phyloP scores from a whole-genome alignment of 75 land plant genomes.

The Cupressus sempervirens region DNA sequence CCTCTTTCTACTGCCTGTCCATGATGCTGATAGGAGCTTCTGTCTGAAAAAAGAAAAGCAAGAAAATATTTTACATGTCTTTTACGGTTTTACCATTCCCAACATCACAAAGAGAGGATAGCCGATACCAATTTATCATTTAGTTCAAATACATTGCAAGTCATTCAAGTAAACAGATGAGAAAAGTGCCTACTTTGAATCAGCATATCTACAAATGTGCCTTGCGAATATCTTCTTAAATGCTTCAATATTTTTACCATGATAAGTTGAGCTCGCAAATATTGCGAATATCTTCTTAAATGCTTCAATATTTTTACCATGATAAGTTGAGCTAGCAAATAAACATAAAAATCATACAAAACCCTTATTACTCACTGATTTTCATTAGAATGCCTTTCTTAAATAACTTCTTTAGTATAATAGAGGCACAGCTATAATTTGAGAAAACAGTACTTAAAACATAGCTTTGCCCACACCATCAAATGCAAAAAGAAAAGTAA shows the following conservation, averaged over 20 bases:
- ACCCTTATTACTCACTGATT: not conserved
- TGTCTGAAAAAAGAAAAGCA: conserved; percentile 20
- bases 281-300: not conserved
- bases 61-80: conserved; percentile 44
- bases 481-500: not conserved
- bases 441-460: not conserved
- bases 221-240: not conserved
- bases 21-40: conserved; percentile 34
- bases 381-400: not conserved
- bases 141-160: conserved; percentile 2
- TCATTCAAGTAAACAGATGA: not conserved
- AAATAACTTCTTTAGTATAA: not conserved
- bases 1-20: conserved; percentile 27
- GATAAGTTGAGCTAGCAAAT: not conserved
- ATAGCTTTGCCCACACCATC: not conserved
- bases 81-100: conserved; percentile 41
- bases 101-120: conserved; percentile 32
- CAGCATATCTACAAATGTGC: not conserved
- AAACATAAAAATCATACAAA: not conserved
- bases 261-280: not conserved
- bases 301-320: not conserved
- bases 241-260: not conserved
- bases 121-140: conserved; percentile 4
- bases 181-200: not conserved
- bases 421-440: not conserved